A percentile compares a stretch with the other conserved stretches of the same genome.
Evolutionary conservation across 192 early-diverging fungal genomes (phyloP).

Genomic region (Jimgerdemannia flammicorona): DNA sequence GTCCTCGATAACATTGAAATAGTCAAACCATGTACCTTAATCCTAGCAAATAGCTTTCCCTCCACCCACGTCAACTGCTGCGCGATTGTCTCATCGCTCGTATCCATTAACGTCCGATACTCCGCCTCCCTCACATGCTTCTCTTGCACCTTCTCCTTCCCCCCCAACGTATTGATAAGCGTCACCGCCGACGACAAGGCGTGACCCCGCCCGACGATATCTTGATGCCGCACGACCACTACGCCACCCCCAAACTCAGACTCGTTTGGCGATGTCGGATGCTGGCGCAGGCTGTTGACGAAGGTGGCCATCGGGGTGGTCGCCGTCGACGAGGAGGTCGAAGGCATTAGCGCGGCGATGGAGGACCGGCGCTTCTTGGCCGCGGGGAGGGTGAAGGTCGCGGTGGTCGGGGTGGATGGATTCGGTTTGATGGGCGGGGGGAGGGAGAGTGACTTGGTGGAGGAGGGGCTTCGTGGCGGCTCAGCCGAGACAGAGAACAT

Average conservation of each 20-base stretch:
- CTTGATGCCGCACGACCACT: background rate
- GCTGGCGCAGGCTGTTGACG: background rate
- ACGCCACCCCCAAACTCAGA: background rate
- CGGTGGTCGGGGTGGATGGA: background rate
- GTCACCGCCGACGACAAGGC: conserved; percentile 6
- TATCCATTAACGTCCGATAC: conserved; percentile 42
- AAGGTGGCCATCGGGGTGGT: background rate
- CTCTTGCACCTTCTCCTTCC: background rate
- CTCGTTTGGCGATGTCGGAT: background rate
- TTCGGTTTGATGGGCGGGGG: background rate
- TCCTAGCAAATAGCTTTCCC: conserved; percentile 54
- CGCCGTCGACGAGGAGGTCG: background rate
- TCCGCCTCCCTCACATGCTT: background rate
- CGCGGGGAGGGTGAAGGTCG: background rate
- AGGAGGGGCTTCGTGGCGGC: background rate
- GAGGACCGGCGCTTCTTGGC: background rate
- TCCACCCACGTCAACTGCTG: conserved; percentile 66
- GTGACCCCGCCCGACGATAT: background rate
- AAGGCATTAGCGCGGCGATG: background rate
- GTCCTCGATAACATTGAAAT: background rate
- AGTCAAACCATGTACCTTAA: conserved; percentile 44
- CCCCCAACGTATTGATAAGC: conserved; percentile 5
- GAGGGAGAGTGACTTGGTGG: background rate
- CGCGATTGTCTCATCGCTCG: conserved; percentile 54
- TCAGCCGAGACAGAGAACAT: background rate